These are phyloP conservation scores for Umbelopsis isabellina DNA, from an alignment of 192 early-diverging fungal species.

Conservation along the genomic window DNA sequence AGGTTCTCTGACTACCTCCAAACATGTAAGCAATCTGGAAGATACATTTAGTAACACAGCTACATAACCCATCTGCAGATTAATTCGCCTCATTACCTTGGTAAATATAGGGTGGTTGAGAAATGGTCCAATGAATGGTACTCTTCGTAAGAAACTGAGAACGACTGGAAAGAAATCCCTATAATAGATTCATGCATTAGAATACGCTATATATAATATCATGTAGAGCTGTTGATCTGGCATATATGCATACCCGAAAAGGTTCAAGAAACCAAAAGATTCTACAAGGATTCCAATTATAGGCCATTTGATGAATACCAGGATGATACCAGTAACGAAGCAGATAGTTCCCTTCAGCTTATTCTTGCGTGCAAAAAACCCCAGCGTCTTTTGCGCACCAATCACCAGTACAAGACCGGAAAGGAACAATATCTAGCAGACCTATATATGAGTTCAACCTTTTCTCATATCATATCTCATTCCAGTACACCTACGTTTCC, in stretches of 20 bases:
- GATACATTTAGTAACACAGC: background rate
- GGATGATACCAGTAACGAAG: constrained; percentile 86
- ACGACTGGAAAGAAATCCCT: constrained; percentile 98
- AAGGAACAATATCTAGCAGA: constrained; percentile 82
- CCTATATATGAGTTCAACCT: background rate
- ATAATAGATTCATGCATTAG: background rate
- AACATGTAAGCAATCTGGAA: background rate
- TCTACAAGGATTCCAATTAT: constrained; percentile 89
- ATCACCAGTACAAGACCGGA: constrained; percentile 88
- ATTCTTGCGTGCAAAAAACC: constrained; percentile 82
- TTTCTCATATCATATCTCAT: background rate
- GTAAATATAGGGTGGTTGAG: constrained; percentile 85
- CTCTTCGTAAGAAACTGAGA: constrained; percentile 80
- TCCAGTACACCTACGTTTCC: constrained; percentile 74
- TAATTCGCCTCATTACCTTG: constrained; percentile 48
- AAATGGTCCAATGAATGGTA: constrained; percentile 90
- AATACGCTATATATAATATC: background rate
- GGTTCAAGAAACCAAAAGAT: constrained; percentile 93
- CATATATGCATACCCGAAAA: constrained; percentile 79
- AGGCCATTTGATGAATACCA: constrained; percentile 92
- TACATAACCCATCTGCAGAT: too few species aligned
- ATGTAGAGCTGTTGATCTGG: background rate
- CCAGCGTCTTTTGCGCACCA: constrained; percentile 84
- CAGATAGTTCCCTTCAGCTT: constrained; percentile 89
- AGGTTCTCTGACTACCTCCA: background rate